Evolutionary conservation across 2,329 filamentous ascomycete species (phyloP), one percentile per base, ranked within the genome.

Genomic region (Phialophora chinensis): DNA sequence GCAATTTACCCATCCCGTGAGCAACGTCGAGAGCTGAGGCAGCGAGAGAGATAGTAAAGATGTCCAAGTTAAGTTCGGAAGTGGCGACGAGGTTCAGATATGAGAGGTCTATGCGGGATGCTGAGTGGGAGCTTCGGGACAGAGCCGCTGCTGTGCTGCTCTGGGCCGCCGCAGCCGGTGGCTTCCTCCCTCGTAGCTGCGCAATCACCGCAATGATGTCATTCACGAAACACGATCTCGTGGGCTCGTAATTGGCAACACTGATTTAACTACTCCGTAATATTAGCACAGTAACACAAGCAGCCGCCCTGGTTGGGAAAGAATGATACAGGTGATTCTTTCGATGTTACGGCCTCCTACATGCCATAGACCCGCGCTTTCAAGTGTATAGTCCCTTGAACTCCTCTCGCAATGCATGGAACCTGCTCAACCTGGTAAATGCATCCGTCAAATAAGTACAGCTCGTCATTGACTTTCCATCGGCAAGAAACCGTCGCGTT

Each of bases 1-100:
- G 4, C 5, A 8, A n/a, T n/a, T 20, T 1, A n/a, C 17, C 38
- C 38, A 44, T 44, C 6, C 14, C n/a, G 38, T n/a, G 17, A n/a
- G 17, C 4, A 20, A 17, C 17, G 31, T 12, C 25, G 25, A 17
- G 35, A n/a, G 6, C 11, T 12, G 20, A 17, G 31, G 20, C 8
- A 8, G 29, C 11, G 4, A 20, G 20, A 11, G 23, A n/a, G n/a
- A 27, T 4, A 29, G 49, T 4, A 52, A 35, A 27, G n/a, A 54
- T 38, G 49, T 61, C 23, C 27, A 54, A 54, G 59, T 61, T 54
- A 49, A 61, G 59, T 54, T 61, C 38, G 10, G 10, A 38, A 10
- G 31, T 25, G 25, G 29, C 42, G 27, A 25, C 31, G 27, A 23
- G 4, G 17, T 20, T 17, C 33, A 35, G 25, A 52, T 60, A 60